Evolutionary conservation across 257 asterid species (phyloP).

Genomic region (Nicotiana otophora): DNA sequence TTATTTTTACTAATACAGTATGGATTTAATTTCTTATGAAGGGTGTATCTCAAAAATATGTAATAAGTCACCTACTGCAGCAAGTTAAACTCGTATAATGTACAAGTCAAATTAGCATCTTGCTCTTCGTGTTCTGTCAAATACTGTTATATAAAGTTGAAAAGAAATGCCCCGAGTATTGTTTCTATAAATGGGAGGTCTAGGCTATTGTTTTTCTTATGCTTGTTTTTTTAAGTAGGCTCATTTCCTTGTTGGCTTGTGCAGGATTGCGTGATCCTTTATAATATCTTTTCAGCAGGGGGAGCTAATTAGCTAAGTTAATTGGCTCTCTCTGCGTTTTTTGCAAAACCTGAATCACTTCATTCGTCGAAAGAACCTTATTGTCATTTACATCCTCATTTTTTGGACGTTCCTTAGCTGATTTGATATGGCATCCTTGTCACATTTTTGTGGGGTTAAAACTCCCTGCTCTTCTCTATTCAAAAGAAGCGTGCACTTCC

Average conservation of each 20-base stretch:
- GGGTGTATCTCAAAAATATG: not conserved
- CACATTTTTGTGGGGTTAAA: slow-evolving; percentile 46
- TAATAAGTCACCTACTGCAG: not conserved
- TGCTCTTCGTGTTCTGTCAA: not conserved
- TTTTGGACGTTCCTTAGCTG: not conserved
- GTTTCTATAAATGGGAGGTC: not conserved
- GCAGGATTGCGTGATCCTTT: not conserved
- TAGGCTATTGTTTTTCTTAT: not conserved
- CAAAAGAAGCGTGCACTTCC: slow-evolving; percentile 22
- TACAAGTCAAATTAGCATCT: not conserved
- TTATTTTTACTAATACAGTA: not conserved
- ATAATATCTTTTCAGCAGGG: not conserved
- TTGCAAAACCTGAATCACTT: not conserved
- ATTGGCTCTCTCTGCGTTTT: slow-evolving; percentile 8
- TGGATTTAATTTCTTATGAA: not conserved
- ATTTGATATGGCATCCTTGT: slow-evolving; percentile 36
- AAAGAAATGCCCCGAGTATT: not conserved
- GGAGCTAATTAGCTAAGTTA: slow-evolving; percentile 10
- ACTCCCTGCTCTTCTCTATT: slow-evolving; percentile 25
- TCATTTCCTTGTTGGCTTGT: not conserved
- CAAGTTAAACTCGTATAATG: not conserved
- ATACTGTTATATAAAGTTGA: not conserved
- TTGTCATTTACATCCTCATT: not conserved
- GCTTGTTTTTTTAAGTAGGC: not conserved
- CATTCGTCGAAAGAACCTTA: slow-evolving; percentile 4